Evolutionary conservation across 2,329 filamentous ascomycete genomes (phyloP).

Genomic region (Septoria linicola): DNA sequence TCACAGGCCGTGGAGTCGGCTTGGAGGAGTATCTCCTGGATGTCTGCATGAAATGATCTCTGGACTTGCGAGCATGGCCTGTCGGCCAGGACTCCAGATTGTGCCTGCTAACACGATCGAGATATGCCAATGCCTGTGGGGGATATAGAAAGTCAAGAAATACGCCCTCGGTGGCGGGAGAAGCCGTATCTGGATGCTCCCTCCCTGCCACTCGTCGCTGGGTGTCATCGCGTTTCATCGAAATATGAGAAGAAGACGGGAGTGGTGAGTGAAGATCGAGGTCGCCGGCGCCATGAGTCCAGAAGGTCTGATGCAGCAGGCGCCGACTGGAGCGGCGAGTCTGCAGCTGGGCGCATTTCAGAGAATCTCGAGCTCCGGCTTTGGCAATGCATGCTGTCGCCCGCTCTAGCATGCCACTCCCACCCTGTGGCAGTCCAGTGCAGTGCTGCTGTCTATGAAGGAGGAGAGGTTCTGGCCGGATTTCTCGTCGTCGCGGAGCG

Average conservation of each 20-base stretch:
- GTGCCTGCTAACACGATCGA: slow-evolving; percentile 28
- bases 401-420: slow-evolving; percentile 58
- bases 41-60: slow-evolving; percentile 31
- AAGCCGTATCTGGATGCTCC: not conserved
- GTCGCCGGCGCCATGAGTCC: slow-evolving; percentile 55
- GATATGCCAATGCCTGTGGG: slow-evolving; percentile 44
- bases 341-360: slow-evolving; percentile 42
- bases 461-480: not conserved
- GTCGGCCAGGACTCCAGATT: slow-evolving; percentile 31
- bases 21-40: slow-evolving; percentile 32
- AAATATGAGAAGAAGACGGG: no score
- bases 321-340: slow-evolving; percentile 45
- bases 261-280: slow-evolving; percentile 41
- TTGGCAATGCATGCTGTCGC: slow-evolving; percentile 57
- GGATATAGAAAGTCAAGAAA: slow-evolving; percentile 53
- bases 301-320: slow-evolving; percentile 56
- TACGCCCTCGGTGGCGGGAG: slow-evolving; percentile 10
- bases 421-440: no score
- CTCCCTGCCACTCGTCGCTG: not conserved
- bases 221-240: slow-evolving; percentile 16
- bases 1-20: slow-evolving; percentile 4
- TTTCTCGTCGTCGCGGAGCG: no score
- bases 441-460: not conserved
- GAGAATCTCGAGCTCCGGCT: slow-evolving; percentile 53
- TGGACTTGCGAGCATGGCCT: slow-evolving; percentile 31